Conservation (phyloP, 306 rosid genomes). For the Cicer judaicum region DNA sequence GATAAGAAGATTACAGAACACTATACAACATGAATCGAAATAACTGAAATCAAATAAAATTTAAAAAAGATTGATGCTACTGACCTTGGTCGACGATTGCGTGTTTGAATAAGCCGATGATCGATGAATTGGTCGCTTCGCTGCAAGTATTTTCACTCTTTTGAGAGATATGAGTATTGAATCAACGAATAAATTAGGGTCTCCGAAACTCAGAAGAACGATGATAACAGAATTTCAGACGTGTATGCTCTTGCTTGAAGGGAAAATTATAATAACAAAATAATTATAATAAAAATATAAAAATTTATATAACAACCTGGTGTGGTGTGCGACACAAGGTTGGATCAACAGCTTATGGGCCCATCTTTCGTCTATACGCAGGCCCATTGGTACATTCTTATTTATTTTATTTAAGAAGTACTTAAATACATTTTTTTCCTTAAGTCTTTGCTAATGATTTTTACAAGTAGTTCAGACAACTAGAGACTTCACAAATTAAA, state of each 20-base stretch:
- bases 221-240: not conserved
- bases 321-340: too few species aligned
- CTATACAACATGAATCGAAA: slow-evolving; percentile 10
- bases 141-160: not conserved
- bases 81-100: slow-evolving; percentile 45
- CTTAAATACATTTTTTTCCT: too few species aligned
- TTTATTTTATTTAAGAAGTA: too few species aligned
- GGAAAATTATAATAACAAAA: not conserved
- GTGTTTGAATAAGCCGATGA: not conserved
- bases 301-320: too few species aligned
- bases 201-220: slow-evolving; percentile 22
- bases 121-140: slow-evolving; percentile 12
- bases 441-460: too few species aligned
- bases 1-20: not conserved
- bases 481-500: too few species aligned
- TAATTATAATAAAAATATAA: too few species aligned
- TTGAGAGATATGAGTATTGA: slow-evolving; percentile 13
- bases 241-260: not conserved
- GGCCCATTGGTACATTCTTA: too few species aligned
- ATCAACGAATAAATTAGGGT: slow-evolving; percentile 42
- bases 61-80: slow-evolving; percentile 36
- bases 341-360: too few species aligned
- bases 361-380: too few species aligned
- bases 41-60: slow-evolving; percentile 41
- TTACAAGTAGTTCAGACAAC: too few species aligned